Percentiles rank a stretch among this genome's conserved stretches.
Conservation (phyloP, 306 rosid genomes). For the Citrullus colocynthis region DNA sequence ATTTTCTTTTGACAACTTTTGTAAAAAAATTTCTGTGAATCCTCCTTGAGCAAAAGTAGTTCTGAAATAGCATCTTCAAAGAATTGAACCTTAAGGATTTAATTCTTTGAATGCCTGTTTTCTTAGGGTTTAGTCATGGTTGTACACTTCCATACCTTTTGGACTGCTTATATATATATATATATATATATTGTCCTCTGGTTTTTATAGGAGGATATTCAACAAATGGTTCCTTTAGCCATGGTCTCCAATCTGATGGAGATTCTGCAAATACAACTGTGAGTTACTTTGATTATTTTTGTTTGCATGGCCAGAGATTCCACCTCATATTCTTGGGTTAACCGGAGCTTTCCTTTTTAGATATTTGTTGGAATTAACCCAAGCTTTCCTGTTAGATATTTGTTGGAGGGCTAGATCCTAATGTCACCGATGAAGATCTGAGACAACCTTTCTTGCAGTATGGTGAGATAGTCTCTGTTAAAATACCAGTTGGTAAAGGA, state of each 20-base stretch:
- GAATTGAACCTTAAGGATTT: not conserved
- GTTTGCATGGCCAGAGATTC: not conserved
- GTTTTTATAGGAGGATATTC: conserved; percentile 46
- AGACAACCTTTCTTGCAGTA: conserved; percentile 76
- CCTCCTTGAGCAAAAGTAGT: not conserved
- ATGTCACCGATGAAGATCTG: conserved; percentile 85
- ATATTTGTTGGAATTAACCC: conserved; percentile 63
- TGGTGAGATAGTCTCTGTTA: conserved; percentile 89
- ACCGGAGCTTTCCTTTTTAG: conserved; percentile 25
- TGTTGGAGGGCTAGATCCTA: conserved; percentile 98
- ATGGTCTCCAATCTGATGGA: conserved; percentile 45
- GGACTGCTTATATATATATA: not conserved
- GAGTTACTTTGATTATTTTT: conserved; percentile 17
- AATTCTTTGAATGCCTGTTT: not conserved
- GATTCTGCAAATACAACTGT: conserved; percentile 92
- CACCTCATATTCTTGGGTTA: conserved; percentile 11
- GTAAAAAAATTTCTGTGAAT: not conserved
- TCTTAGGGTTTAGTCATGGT: not conserved
- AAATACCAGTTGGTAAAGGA: conserved; percentile 94
- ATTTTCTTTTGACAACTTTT: not conserved
- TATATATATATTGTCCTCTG: not conserved
- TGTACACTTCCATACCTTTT: not conserved
- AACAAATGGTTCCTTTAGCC: conserved; percentile 60
- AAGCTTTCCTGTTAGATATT: conserved; percentile 46
- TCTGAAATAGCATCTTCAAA: not conserved